Evolutionary conservation across 805 yeast species (phyloP).

Genomic region (Metahyphopichia silvanorum): DNA sequence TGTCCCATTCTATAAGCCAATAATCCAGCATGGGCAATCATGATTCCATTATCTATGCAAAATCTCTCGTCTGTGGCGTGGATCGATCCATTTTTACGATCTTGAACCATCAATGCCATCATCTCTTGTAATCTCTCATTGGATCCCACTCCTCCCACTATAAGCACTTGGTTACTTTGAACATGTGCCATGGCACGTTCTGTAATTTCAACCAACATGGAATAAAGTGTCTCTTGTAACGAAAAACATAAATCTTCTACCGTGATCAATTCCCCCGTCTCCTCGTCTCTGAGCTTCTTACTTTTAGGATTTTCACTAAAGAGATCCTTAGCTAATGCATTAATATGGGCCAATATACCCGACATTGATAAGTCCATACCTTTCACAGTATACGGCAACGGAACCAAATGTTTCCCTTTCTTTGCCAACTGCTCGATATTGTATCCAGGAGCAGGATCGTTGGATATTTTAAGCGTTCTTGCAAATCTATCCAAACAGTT

Average conservation of each 20-base stretch:
- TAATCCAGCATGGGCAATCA: constrained; percentile 98
- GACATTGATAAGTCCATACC: constrained; percentile 99
- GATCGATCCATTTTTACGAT: constrained; percentile 76
- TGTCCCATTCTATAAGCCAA: constrained; percentile 82
- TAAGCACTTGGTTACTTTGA: constrained; percentile 78
- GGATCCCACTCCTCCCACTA: constrained; percentile 99
- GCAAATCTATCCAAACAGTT: constrained; percentile 97
- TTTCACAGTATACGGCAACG: constrained; percentile 92
- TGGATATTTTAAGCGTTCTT: constrained; percentile 80
- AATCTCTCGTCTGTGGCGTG: constrained; percentile 95
- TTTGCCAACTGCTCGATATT: constrained; percentile 94
- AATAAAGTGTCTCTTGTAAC: constrained; percentile 85
- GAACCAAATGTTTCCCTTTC: constrained; percentile 58
- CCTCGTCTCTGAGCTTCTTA: constrained; percentile 37
- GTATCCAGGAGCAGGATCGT: constrained; percentile 96
- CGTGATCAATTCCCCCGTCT: constrained; percentile 54
- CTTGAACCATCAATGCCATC: constrained; percentile 95
- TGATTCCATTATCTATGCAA: constrained; percentile 96
- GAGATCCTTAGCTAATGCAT: constrained; percentile 71
- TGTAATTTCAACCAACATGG: constrained; percentile 97
- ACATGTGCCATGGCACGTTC: constrained; percentile 99
- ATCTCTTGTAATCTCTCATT: constrained; percentile 87
- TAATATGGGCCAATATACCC: constrained; percentile 87
- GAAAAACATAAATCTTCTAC: constrained; percentile 90
- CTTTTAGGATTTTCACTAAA: constrained; percentile 43